phyloP scores from a whole-genome alignment of 2,329 filamentous ascomycete species.

The Neofusicoccum laricinum region DNA sequence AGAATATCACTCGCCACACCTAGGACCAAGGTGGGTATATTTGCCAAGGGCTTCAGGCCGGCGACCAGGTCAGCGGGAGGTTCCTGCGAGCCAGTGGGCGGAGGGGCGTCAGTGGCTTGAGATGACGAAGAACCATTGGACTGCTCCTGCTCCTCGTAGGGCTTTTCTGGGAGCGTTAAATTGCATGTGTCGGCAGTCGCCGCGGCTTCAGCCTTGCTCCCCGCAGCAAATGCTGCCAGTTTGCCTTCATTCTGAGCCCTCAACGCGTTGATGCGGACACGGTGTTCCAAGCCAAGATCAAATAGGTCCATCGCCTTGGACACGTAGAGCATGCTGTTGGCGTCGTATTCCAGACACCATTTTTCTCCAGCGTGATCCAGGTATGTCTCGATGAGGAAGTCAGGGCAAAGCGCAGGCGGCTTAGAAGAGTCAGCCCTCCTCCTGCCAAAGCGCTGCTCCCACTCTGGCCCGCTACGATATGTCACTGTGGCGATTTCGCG shows the following conservation, averaged over 20 bases:
- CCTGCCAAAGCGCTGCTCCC: conserved; percentile 91
- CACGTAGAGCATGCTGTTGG: conserved; percentile 92
- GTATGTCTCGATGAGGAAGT: conserved; percentile 97
- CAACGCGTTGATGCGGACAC: conserved; percentile 60
- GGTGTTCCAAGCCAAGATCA: conserved; percentile 74
- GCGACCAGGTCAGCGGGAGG: conserved; percentile 77
- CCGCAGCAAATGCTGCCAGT: conserved; percentile 48
- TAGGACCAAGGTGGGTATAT: conserved; percentile 82
- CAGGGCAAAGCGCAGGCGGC: conserved; percentile 89
- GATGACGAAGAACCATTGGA: conserved; percentile 16
- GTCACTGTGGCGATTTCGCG: conserved; percentile 97
- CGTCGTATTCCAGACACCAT: conserved; percentile 93
- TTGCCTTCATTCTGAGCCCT: conserved; percentile 60
- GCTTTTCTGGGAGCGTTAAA: conserved; percentile 75
- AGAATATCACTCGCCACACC: conserved; percentile 94
- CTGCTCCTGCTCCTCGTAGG: conserved; percentile 82
- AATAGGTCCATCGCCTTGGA: conserved; percentile 99
- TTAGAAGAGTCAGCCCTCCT: conserved; percentile 80
- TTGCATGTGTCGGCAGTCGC: conserved; percentile 59
- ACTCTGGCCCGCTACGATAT: conserved; percentile 93
- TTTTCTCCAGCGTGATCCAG: conserved; percentile 98
- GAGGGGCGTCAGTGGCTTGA: background rate
- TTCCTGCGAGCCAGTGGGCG: conserved; percentile 37
- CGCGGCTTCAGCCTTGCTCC: conserved; percentile 25
- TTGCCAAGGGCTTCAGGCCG: conserved; percentile 67